A percentile compares a stretch with the other conserved stretches of the same genome.
phyloP scores from a whole-genome alignment of 495 filamentous ascomycete genomes.

The Pyronema omphalodes region DNA sequence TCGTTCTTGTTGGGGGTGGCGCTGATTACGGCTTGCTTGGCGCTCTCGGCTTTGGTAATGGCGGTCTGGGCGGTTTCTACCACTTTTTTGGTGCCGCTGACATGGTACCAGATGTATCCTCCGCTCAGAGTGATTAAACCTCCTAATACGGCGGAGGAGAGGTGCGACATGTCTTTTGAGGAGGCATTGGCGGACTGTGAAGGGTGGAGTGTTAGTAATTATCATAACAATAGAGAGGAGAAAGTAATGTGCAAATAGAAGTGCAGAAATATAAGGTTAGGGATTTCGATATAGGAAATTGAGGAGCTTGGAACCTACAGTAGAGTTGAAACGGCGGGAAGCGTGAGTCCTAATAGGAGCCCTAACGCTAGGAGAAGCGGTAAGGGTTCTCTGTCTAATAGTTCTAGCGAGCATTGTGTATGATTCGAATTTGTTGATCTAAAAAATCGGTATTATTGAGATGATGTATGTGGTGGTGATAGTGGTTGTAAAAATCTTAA shows the following conservation, averaged over 20 bases:
- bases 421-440: neutral
- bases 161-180: neutral
- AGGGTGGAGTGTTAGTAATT: neutral
- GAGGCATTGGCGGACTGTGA: neutral
- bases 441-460: no score
- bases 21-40: neutral
- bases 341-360: neutral
- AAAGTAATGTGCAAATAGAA: neutral
- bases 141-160: neutral
- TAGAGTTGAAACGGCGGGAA: neutral
- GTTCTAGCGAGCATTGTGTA: neutral
- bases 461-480: no score
- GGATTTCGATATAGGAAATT: neutral
- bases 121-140: neutral
- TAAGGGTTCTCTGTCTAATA: neutral
- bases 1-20: neutral
- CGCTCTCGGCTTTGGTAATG: neutral
- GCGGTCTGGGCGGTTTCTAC: neutral
- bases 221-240: no score
- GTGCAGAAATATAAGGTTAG: neutral
- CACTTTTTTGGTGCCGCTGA: conserved; percentile 6
- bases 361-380: neutral
- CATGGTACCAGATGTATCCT: conserved; percentile 8
- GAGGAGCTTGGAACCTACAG: neutral
- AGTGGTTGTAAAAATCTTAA: no score